Conservation (phyloP, 139 green algal species). For the Closterium sp. region DNA sequence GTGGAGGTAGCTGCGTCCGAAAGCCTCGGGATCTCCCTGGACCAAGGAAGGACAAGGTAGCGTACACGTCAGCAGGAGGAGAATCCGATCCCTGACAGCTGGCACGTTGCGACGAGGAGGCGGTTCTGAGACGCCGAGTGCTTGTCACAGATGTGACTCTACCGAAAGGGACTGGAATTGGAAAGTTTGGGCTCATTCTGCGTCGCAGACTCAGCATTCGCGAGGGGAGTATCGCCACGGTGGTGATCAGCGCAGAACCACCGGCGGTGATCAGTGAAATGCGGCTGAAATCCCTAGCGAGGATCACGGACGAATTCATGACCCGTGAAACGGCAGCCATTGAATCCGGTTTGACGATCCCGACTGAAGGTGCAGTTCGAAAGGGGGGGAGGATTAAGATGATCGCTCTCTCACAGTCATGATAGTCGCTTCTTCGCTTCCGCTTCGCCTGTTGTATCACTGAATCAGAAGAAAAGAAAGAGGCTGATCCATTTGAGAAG, state of each 20-base stretch:
- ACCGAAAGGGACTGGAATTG: too few relatives aligned
- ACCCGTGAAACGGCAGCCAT: background rate
- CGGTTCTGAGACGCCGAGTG: background rate
- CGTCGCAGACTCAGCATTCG: background rate
- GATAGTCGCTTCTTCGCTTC: too few relatives aligned
- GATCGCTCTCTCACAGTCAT: too few relatives aligned
- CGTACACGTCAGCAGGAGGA: background rate
- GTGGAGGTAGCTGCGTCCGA: background rate
- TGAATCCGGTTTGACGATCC: too few relatives aligned
- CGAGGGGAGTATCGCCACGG: background rate
- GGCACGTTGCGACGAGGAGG: background rate
- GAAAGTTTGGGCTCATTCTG: too few relatives aligned
- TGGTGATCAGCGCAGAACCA: background rate
- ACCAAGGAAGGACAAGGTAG: background rate
- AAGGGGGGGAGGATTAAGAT: too few relatives aligned
- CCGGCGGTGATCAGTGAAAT: background rate
- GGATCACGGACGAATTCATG: background rate
- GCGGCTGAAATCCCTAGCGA: background rate
- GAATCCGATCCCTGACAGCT: background rate
- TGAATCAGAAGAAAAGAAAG: too few relatives aligned
- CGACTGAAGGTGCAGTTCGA: too few relatives aligned
- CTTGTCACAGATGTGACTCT: background rate
- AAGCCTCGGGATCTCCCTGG: background rate
- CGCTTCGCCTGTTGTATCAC: too few relatives aligned
- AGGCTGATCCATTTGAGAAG: too few relatives aligned